Conservation (phyloP, 2,329 filamentous ascomycete genomes). For the Arthrobotrys pseudoclavata region DNA sequence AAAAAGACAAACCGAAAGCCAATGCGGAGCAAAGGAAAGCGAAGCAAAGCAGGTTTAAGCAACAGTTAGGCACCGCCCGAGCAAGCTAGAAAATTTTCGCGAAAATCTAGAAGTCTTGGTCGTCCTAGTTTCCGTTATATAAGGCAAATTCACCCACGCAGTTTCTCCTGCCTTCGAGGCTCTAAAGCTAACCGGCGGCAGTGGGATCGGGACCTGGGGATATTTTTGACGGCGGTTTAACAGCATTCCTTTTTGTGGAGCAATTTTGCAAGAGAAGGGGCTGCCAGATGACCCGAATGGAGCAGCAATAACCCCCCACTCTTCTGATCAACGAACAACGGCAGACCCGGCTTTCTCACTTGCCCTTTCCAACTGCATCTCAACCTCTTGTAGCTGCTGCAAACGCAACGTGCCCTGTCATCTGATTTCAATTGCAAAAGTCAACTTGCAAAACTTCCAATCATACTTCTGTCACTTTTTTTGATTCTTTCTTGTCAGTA, state of each 20-base stretch:
- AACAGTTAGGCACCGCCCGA: neutral
- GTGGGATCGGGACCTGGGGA: conserved; percentile 10
- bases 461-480: neutral
- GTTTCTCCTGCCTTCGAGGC: conserved; percentile 2
- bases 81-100: conserved; percentile 41
- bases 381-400: neutral
- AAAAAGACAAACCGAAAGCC: neutral
- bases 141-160: conserved; percentile 11
- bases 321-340: neutral
- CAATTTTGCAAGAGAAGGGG: too few species aligned
- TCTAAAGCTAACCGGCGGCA: conserved; percentile 8
- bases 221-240: conserved; percentile 14
- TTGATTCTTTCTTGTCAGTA: neutral
- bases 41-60: conserved; percentile 4
- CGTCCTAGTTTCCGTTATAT: conserved; percentile 12
- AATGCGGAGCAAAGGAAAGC: neutral
- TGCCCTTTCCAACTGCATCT: conserved; percentile 38
- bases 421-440: conserved; percentile 29
- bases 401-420: conserved; percentile 20
- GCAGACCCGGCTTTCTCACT: conserved; percentile 24
- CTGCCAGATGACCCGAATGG: conserved; percentile 23
- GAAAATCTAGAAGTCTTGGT: conserved; percentile 39
- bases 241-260: conserved; percentile 11
- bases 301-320: conserved; percentile 18
- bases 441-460: neutral